Evolutionary conservation across 192 early-diverging fungal species (phyloP).

Genomic region (Backusella morwellensis): DNA sequence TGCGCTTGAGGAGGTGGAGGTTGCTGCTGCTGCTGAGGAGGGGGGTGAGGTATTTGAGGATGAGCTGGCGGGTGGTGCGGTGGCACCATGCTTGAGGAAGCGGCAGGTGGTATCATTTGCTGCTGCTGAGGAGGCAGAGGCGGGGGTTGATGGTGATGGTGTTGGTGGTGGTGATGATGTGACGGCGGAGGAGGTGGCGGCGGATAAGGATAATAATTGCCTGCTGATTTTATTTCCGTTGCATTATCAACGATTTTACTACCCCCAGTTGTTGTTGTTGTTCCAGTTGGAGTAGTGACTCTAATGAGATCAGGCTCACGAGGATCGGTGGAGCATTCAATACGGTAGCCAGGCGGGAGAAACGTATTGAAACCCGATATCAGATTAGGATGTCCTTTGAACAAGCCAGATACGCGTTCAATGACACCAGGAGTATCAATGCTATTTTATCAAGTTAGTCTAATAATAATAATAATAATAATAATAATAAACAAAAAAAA

Average conservation of each 20-base stretch:
- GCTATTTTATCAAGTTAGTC: slow-evolving; percentile 25
- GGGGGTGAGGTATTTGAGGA: background rate
- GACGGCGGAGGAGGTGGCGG: background rate
- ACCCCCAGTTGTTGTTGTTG: slow-evolving; percentile 51
- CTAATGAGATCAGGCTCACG: slow-evolving; percentile 71
- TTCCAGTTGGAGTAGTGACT: slow-evolving; percentile 85
- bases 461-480: no score
- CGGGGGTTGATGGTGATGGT: background rate
- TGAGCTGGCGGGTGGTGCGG: slow-evolving; percentile 11
- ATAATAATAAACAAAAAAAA: background rate
- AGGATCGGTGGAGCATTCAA: slow-evolving; percentile 86
- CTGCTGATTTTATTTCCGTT: background rate
- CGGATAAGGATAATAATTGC: background rate
- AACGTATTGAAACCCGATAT: slow-evolving; percentile 99
- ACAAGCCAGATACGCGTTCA: slow-evolving; percentile 93
- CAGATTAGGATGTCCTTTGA: slow-evolving; percentile 83
- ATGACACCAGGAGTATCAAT: slow-evolving; percentile 99
- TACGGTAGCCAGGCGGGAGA: slow-evolving; percentile 95
- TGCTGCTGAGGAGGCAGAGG: background rate
- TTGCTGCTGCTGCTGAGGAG: slow-evolving; percentile 1
- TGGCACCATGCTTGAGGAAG: slow-evolving; percentile 1
- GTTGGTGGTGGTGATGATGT: background rate
- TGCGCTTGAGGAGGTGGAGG: slow-evolving; percentile 23
- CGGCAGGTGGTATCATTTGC: background rate
- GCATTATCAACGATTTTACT: slow-evolving; percentile 12